Conservation (phyloP, 2,329 filamentous ascomycete genomes). For the Purpureocillium takamizusanense region DNA sequence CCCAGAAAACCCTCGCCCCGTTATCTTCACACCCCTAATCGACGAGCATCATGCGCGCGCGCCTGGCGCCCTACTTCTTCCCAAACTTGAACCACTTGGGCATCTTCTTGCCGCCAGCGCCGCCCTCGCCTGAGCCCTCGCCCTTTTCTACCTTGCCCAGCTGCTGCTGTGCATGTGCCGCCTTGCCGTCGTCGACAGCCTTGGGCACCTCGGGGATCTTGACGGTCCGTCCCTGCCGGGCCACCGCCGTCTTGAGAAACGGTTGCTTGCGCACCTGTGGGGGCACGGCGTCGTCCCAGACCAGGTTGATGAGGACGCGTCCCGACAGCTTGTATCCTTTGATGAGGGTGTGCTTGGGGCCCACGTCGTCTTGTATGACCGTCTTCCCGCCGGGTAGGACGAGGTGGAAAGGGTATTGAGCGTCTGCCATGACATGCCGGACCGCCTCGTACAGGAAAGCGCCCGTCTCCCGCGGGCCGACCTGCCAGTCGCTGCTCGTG, state of each 20-base stretch:
- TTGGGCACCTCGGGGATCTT: constrained; percentile 50
- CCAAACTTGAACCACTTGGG: constrained; percentile 68
- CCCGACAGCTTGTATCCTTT: constrained; percentile 61
- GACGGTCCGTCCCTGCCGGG: constrained; percentile 56
- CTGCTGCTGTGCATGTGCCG: constrained; percentile 9
- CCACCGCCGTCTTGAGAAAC: constrained; percentile 50
- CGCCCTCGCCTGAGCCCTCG: constrained; percentile 27
- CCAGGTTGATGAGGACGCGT: constrained; percentile 64
- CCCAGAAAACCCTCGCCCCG: constrained; percentile 3
- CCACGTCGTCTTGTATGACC: constrained; percentile 36
- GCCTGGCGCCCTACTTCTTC: constrained; percentile 53
- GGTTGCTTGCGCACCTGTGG: constrained; percentile 41
- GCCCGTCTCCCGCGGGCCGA: constrained; percentile 60
- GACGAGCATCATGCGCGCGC: too few relatives aligned
- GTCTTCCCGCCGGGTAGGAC: constrained; percentile 50
- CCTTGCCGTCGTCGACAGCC: constrained; percentile 28
- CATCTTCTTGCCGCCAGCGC: constrained; percentile 28
- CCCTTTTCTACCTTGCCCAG: constrained; percentile 24
- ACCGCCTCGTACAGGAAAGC: constrained; percentile 68
- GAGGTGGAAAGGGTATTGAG: constrained; percentile 61
- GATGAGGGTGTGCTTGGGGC: constrained; percentile 52
- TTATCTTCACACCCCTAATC: too few relatives aligned
- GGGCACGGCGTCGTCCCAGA: constrained; percentile 61
- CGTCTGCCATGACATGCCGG: constrained; percentile 56
- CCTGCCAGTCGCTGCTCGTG: constrained; percentile 63